Evolutionary conservation across 208 protist genomes (phyloP).

Genomic region (Angomonas desouzai): DNA sequence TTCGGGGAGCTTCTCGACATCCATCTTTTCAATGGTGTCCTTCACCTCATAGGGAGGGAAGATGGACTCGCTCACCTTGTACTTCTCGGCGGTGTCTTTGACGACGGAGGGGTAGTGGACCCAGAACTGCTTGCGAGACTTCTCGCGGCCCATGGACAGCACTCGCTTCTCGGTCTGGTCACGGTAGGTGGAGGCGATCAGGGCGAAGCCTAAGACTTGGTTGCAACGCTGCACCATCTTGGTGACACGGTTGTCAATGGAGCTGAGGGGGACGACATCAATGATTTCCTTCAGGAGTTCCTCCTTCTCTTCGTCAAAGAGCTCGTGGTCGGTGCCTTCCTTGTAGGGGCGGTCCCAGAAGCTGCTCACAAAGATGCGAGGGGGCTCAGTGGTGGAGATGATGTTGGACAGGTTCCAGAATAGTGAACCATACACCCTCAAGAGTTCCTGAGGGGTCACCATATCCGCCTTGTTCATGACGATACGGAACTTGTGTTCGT

Average conservation of each 20-base stretch:
- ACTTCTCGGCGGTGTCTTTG: slow-evolving; percentile 47
- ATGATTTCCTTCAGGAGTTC: slow-evolving; percentile 87
- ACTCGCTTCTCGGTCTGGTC: slow-evolving; percentile 50
- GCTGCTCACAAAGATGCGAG: slow-evolving; percentile 95
- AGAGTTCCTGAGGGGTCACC: slow-evolving; percentile 91
- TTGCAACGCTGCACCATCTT: slow-evolving; percentile 75
- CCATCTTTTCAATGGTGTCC: slow-evolving; percentile 34
- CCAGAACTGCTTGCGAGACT: slow-evolving; percentile 63
- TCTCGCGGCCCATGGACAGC: slow-evolving; percentile 79
- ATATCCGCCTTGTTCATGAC: slow-evolving; percentile 98
- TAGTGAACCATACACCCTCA: slow-evolving; percentile 96
- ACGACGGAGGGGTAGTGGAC: slow-evolving; percentile 39
- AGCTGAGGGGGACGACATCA: slow-evolving; percentile 78
- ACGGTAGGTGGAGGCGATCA: slow-evolving; percentile 62
- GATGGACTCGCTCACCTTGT: slow-evolving; percentile 43
- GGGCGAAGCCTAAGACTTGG: slow-evolving; percentile 79
- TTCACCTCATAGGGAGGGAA: slow-evolving; percentile 35
- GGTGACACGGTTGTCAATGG: slow-evolving; percentile 89
- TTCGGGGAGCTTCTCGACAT: slow-evolving; percentile 42
- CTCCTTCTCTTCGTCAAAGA: slow-evolving; percentile 87
- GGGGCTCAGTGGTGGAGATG: slow-evolving; percentile 93
- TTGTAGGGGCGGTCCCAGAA: slow-evolving; percentile 95
- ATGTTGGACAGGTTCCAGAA: slow-evolving; percentile 97
- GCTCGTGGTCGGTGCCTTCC: slow-evolving; percentile 58
- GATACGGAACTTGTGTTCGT: slow-evolving; percentile 95